These are phyloP conservation scores for Penicillium canescens DNA, from an alignment of 495 filamentous ascomycete species.

Conservation along the genomic window DNA sequence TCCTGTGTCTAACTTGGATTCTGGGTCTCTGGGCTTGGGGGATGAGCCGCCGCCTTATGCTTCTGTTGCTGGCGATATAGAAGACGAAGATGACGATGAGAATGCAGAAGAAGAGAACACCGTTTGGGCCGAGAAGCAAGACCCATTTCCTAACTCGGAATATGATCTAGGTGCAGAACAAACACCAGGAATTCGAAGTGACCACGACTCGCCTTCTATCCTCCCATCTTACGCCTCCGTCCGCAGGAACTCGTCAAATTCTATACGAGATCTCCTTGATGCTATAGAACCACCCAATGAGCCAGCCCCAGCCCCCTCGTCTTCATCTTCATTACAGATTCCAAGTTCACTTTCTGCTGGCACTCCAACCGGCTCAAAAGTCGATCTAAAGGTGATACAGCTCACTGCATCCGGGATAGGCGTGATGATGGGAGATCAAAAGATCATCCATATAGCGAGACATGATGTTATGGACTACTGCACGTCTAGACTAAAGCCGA, in stretches of 20 bases:
- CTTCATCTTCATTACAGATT: constrained; percentile 9
- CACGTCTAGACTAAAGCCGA: neutral
- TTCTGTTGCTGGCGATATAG: neutral
- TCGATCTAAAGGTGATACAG: constrained; percentile 20
- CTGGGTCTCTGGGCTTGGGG: neutral
- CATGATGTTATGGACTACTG: constrained; percentile 16
- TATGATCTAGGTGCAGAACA: neutral
- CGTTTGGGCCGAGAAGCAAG: neutral
- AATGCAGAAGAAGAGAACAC: neutral
- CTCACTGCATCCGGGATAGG: constrained; percentile 8
- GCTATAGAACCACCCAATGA: constrained; percentile 25
- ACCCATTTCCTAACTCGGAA: too few species aligned
- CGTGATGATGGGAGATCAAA: constrained; percentile 25
- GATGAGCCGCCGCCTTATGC: constrained; percentile 3
- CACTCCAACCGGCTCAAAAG: constrained; percentile 3
- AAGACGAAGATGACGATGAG: neutral
- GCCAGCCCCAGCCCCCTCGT: constrained; percentile 16
- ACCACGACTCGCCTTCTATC: neutral
- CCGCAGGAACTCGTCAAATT: constrained; percentile 11
- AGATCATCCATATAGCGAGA: constrained; percentile 20
- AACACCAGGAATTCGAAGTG: neutral
- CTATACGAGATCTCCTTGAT: constrained; percentile 22
- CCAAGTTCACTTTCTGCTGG: neutral
- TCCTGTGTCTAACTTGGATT: neutral
- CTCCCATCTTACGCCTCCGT: constrained; percentile 19